Evolutionary conservation across 2,329 filamentous ascomycete species (phyloP), one percentile per base, ranked within the genome.

Genomic region (Coniochaeta ligniaria): DNA sequence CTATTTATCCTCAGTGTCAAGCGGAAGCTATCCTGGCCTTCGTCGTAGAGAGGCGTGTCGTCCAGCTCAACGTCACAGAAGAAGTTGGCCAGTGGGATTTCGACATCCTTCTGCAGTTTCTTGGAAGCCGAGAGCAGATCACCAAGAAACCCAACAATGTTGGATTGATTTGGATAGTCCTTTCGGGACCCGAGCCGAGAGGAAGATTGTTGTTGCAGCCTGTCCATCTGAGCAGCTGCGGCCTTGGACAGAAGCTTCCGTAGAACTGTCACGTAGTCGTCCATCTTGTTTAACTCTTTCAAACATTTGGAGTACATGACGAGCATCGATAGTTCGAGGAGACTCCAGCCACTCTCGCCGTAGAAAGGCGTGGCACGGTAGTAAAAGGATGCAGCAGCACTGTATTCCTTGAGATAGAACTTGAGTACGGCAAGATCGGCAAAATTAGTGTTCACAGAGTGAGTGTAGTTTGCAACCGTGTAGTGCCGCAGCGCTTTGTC

Each of bases 391-490:
- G 90, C 87, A 1, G 95, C 93, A 1, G 85, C 82, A 2, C 78
- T 79, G 69, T 87, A 93, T 65, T 98, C 90, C 24, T 84, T 83
- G 3, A 90, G 79, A 62, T 90, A 84, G 66, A 88, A 95, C 68
- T 94, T 93, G 58, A 97, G 78, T 6, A 95, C 83, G 1, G 92
- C 95, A 54, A 98, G 81, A 72, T 99, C 95, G 11, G 91, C 89
- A 72, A 93, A 85, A 62, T 88, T 87, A 22, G 87, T 83, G 66
- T 96, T 87, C 0, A 90, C 87, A 8, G 91, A 90, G 66, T 96
- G 89, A 0, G 80, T 81, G 64, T 94, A 89, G 60, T 87, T 89
- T 5, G 93, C 92, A 5, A 92, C 85, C 16, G 87, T 87, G 71
- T 91, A 96, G 70, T 96, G 90, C 1, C 90, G 89, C 60, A 96